These are phyloP conservation scores for Neurospora terricola DNA, from an alignment of 495 filamentous ascomycete genomes.

Conservation along the genomic window DNA sequence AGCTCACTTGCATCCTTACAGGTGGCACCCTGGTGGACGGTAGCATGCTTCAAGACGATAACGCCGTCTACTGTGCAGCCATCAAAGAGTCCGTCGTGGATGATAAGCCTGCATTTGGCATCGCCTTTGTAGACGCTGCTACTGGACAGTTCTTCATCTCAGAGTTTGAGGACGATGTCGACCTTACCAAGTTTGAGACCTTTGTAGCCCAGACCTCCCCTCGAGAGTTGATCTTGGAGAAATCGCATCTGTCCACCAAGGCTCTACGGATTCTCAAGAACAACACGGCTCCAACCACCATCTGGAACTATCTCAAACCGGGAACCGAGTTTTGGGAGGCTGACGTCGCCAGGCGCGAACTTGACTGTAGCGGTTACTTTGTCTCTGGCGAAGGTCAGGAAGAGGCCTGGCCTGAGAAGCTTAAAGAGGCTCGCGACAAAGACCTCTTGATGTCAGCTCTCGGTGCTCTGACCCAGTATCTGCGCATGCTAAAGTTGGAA, in stretches of 20 bases:
- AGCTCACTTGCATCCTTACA: slow-evolving; percentile 85
- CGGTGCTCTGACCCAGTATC: slow-evolving; percentile 80
- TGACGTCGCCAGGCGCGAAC: slow-evolving; percentile 68
- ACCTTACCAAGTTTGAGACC: slow-evolving; percentile 96
- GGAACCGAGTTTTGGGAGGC: slow-evolving; percentile 88
- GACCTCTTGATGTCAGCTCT: slow-evolving; percentile 87
- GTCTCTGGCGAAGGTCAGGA: slow-evolving; percentile 50
- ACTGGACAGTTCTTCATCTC: slow-evolving; percentile 92
- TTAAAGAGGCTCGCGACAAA: slow-evolving; percentile 64
- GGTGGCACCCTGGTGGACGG: slow-evolving; percentile 89
- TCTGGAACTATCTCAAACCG: slow-evolving; percentile 90
- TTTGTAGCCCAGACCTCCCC: slow-evolving; percentile 90
- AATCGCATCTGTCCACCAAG: slow-evolving; percentile 71
- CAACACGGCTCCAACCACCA: slow-evolving; percentile 83
- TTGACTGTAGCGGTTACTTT: slow-evolving; percentile 79
- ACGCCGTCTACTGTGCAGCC: slow-evolving; percentile 92
- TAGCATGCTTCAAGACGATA: slow-evolving; percentile 95
- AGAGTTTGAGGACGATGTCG: slow-evolving; percentile 83
- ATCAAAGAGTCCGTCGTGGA: slow-evolving; percentile 82
- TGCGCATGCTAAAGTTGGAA: slow-evolving; percentile 81
- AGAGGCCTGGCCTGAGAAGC: slow-evolving; percentile 65
- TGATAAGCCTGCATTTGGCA: slow-evolving; percentile 73
- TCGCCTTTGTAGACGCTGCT: slow-evolving; percentile 91
- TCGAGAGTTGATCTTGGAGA: slow-evolving; percentile 84
- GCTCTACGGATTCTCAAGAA: slow-evolving; percentile 92